Evolutionary conservation across 1,284 basidiomycete species (phyloP).

Genomic region (Microbotryum saponariae): DNA sequence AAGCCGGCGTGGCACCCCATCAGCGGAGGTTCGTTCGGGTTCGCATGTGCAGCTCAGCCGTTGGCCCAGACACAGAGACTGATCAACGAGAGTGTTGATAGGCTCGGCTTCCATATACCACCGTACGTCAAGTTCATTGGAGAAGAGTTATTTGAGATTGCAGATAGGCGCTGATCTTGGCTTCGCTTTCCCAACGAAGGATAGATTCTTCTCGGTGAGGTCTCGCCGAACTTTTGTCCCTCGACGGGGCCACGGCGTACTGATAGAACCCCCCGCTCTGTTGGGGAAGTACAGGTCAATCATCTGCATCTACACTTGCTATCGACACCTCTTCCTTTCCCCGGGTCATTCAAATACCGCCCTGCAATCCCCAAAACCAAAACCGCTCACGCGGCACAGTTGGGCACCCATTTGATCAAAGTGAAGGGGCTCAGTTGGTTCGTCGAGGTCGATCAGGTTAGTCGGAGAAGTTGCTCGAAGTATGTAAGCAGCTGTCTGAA

Average conservation of each 20-base stretch:
- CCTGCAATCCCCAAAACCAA: neutral
- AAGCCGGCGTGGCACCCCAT: neutral
- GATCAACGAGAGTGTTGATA: neutral
- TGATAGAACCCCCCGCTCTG: no score
- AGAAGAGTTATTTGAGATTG: no score
- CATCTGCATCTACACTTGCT: conserved; percentile 31
- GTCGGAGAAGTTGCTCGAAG: neutral
- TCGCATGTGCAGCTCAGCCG: no score
- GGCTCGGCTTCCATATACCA: conserved; percentile 29
- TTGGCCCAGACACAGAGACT: no score
- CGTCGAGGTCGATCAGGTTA: conserved; percentile 25
- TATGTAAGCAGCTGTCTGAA: no score
- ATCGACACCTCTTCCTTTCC: conserved; percentile 23
- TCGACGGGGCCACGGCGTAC: no score
- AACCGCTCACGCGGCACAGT: no score
- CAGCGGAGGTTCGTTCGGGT: no score
- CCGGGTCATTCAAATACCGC: conserved; percentile 23
- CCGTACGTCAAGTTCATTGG: conserved; percentile 7
- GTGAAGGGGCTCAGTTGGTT: conserved; percentile 26
- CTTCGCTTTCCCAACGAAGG: neutral
- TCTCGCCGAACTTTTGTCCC: no score
- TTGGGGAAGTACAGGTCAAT: conserved; percentile 17
- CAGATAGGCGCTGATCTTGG: neutral
- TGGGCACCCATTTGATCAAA: neutral
- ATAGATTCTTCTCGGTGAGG: conserved; percentile 26